Conservation (phyloP, 495 filamentous ascomycete genomes). For the Aspergillus conjunctus region DNA sequence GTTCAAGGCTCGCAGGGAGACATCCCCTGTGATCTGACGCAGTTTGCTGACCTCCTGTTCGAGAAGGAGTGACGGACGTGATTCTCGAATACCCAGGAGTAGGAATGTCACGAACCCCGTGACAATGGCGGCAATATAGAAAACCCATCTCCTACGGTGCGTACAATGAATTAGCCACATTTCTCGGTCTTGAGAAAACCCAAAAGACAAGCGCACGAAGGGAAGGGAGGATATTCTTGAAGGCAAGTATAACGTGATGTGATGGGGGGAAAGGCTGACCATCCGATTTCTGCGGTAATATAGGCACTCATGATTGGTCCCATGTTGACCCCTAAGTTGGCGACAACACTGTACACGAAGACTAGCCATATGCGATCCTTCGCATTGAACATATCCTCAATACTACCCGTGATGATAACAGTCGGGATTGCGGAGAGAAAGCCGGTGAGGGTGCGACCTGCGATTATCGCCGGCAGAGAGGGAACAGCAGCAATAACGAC, state of each 20-base stretch:
- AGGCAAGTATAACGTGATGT: not conserved
- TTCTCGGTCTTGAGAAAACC: not conserved
- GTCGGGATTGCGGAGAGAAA: constrained; percentile 50
- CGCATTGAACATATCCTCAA: constrained; percentile 53
- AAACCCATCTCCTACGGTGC: constrained; percentile 37
- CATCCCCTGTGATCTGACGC: constrained; percentile 28
- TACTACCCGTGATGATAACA: constrained; percentile 46
- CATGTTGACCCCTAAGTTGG: constrained; percentile 42
- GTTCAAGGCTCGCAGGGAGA: constrained; percentile 31
- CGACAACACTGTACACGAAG: constrained; percentile 41
- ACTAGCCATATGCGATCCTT: constrained; percentile 49
- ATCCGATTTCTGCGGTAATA: constrained; percentile 36
- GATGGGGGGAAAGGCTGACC: constrained; percentile 28
- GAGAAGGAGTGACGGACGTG: constrained; percentile 38
- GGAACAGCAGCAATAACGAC: constrained; percentile 37
- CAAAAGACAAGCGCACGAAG: not conserved
- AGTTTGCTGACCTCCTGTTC: constrained; percentile 27
- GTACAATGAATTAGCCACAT: constrained; percentile 25
- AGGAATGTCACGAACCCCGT: constrained; percentile 20
- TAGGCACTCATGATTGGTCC: constrained; percentile 49
- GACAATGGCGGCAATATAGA: constrained; percentile 31
- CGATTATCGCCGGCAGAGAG: constrained; percentile 29
- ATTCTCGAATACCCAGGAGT: constrained; percentile 32
- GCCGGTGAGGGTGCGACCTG: constrained; percentile 45
- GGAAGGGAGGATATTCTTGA: not conserved